phyloP scores from a whole-genome alignment of 2,329 filamentous ascomycete species.

The Xylaria sp. region DNA sequence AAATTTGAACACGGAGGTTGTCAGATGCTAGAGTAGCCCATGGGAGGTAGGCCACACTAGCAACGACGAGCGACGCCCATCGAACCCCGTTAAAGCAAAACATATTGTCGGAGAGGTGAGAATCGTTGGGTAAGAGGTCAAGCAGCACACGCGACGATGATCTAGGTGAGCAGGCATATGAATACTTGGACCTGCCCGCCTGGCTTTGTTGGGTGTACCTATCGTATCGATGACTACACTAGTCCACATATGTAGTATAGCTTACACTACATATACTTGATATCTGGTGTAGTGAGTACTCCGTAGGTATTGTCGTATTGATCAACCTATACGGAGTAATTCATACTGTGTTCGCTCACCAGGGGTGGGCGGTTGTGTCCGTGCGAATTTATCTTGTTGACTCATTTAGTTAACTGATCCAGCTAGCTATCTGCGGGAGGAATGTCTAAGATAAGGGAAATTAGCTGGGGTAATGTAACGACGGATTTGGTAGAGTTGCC shows the following conservation, averaged over 20 bases:
- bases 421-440: neutral
- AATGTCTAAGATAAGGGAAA: conserved; percentile 29
- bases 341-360: conserved; percentile 2
- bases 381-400: neutral
- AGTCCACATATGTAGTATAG: neutral
- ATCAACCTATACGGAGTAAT: neutral
- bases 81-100: conserved; percentile 24
- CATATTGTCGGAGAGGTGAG: conserved; percentile 20
- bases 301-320: neutral
- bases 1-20: conserved; percentile 41
- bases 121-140: conserved; percentile 2
- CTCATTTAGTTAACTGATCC: neutral
- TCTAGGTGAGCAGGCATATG: conserved; percentile 7
- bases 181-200: conserved; percentile 15
- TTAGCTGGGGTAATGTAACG: conserved; percentile 21
- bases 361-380: neutral
- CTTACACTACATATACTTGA: too few relatives aligned
- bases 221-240: conserved; percentile 9
- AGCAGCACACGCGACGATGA: neutral
- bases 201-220: conserved; percentile 10
- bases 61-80: conserved; percentile 31
- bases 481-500: conserved; percentile 22
- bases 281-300: neutral
- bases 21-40: conserved; percentile 11
- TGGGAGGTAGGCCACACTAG: conserved; percentile 22